phyloP scores from a whole-genome alignment of 495 filamentous ascomycete species.

The Acidomyces sp. region DNA sequence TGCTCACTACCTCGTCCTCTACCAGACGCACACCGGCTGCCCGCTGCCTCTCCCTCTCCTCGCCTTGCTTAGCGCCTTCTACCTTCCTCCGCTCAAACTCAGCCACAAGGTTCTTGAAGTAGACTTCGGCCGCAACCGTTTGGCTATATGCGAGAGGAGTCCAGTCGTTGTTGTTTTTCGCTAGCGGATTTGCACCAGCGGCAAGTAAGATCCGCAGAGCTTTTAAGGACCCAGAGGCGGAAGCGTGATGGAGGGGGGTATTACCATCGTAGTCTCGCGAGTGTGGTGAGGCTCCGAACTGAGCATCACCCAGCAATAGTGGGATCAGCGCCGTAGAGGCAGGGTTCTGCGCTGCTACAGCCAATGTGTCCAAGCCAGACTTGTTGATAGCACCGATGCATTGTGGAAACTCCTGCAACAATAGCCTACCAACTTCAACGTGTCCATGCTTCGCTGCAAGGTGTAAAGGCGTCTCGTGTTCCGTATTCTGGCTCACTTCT shows the following conservation, averaged over 20 bases:
- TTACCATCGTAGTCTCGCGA: constrained; percentile 53
- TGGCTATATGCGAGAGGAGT: constrained; percentile 58
- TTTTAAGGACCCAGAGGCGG: constrained; percentile 55
- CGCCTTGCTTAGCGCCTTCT: constrained; percentile 19
- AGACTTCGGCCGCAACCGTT: constrained; percentile 63
- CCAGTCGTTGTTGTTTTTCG: constrained; percentile 57
- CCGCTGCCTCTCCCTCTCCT: constrained; percentile 20
- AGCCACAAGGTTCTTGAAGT: constrained; percentile 50
- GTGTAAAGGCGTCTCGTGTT: constrained; percentile 56
- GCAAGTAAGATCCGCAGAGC: constrained; percentile 58
- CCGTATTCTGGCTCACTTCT: constrained; percentile 52
- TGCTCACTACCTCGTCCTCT: constrained; percentile 11
- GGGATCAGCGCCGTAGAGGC: constrained; percentile 8
- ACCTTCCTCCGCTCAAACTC: constrained; percentile 36
- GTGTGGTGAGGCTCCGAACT: constrained; percentile 6
- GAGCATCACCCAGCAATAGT: constrained; percentile 4
- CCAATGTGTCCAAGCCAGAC: constrained; percentile 34
- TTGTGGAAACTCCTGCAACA: constrained; percentile 35
- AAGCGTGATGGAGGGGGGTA: constrained; percentile 59
- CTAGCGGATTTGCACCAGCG: constrained; percentile 51
- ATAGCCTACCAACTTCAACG: constrained; percentile 46
- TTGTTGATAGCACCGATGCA: constrained; percentile 23
- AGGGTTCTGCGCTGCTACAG: constrained; percentile 11
- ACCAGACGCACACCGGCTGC: constrained; percentile 26
- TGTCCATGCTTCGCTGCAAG: constrained; percentile 40